Conservation (phyloP, 768 basidiomycete species). For the Scleroderma bovista region DNA sequence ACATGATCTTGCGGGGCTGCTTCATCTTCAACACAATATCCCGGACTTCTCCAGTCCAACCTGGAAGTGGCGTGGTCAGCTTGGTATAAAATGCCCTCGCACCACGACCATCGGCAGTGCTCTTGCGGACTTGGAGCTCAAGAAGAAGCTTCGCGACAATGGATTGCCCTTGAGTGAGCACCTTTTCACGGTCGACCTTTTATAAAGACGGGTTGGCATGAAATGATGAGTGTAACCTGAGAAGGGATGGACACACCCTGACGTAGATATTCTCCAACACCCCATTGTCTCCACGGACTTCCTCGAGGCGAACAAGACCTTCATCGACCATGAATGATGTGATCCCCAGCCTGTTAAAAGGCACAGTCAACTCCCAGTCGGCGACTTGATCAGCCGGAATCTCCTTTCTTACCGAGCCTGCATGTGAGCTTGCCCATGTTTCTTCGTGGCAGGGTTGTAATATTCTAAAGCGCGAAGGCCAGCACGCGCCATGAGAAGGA, state of each 20-base stretch:
- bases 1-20: constrained; percentile 82
- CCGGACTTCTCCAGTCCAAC: constrained; percentile 72
- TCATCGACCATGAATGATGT: constrained; percentile 70
- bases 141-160: constrained; percentile 71
- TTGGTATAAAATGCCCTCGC: constrained; percentile 76
- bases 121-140: constrained; percentile 79
- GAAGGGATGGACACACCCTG: constrained; percentile 39
- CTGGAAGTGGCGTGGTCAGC: constrained; percentile 64
- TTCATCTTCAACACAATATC: constrained; percentile 78
- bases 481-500: constrained; percentile 81
- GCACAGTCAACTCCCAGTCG: background rate
- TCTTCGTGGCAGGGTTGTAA: constrained; percentile 74
- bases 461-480: constrained; percentile 76
- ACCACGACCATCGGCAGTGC: constrained; percentile 77
- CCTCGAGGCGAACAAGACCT: constrained; percentile 67
- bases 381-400: background rate
- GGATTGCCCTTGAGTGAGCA: constrained; percentile 58
- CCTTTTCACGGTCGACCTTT: constrained; percentile 68
- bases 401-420: constrained; percentile 61
- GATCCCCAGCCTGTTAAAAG: constrained; percentile 62
- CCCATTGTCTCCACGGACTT: constrained; percentile 53
- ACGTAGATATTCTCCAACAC: constrained; percentile 64
- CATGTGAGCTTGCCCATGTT: constrained; percentile 90
- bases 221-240: background rate
- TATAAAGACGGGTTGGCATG: background rate